phyloP scores from a whole-genome alignment of 257 asterid species.

The Ilex asprella region DNA sequence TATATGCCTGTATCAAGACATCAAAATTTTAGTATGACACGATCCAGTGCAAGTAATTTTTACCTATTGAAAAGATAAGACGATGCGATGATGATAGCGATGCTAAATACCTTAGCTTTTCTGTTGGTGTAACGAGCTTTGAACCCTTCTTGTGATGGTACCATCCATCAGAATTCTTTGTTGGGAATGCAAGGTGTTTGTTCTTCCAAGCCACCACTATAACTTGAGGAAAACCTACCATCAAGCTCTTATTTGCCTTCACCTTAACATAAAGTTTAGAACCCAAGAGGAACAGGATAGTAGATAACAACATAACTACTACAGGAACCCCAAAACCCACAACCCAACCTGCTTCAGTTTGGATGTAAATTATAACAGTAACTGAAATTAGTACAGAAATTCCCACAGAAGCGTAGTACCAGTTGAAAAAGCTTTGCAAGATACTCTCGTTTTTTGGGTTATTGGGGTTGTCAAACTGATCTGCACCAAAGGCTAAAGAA shows the following conservation, averaged over 20 bases:
- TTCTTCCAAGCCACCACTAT: conserved; percentile 44
- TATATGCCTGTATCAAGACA: too few species aligned
- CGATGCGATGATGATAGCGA: too few species aligned
- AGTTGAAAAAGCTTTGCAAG: conserved; percentile 55
- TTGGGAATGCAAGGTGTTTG: conserved; percentile 24
- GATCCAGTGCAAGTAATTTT: too few species aligned
- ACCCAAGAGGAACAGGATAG: conserved; percentile 41
- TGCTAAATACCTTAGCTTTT: conserved; percentile 32
- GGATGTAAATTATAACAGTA: conserved; percentile 52
- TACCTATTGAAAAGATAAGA: not conserved
- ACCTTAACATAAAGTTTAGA: conserved; percentile 38
- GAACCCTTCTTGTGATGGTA: conserved; percentile 32
- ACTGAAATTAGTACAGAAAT: conserved; percentile 43
- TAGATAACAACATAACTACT: conserved; percentile 41
- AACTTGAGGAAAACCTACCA: conserved; percentile 48
- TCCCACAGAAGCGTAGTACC: conserved; percentile 58
- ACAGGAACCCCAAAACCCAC: conserved; percentile 63
- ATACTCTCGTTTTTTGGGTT: conserved; percentile 46
- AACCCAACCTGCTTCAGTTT: conserved; percentile 46
- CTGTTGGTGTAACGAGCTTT: conserved; percentile 28
- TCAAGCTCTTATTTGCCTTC: conserved; percentile 43
- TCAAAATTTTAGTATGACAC: too few species aligned
- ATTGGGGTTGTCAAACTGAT: conserved; percentile 49
- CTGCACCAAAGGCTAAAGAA: conserved; percentile 77
- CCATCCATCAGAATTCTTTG: conserved; percentile 10